Percentiles rank a stretch among this genome's conserved stretches.
phyloP scores from a whole-genome alignment of 345 rosid genomes.

The Clarkia xantiana region DNA sequence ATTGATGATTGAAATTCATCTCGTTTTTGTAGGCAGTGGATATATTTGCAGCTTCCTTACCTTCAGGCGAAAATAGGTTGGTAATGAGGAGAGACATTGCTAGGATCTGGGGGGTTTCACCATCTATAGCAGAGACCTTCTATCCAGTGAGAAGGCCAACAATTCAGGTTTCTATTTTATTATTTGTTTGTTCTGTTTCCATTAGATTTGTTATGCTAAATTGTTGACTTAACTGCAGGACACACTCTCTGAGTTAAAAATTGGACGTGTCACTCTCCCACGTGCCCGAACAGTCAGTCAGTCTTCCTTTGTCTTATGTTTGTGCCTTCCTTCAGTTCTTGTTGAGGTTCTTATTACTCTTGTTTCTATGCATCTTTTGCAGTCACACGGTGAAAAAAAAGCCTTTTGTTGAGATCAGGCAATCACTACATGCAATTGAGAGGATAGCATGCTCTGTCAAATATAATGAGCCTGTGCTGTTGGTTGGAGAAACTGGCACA shows the following conservation, averaged over 20 bases:
- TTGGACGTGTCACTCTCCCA: slow-evolving; percentile 66
- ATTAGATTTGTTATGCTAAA: too few relatives aligned
- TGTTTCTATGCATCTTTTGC: slow-evolving; percentile 13
- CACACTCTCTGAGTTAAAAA: slow-evolving; percentile 28
- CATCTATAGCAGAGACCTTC: slow-evolving; percentile 22
- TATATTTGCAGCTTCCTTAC: slow-evolving; percentile 51
- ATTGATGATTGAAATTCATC: slow-evolving; percentile 9
- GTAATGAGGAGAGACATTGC: slow-evolving; percentile 43
- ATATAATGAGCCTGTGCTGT: slow-evolving; percentile 81
- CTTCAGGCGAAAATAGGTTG: slow-evolving; percentile 35
- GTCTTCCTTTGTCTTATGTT: slow-evolving; percentile 15
- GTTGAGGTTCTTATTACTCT: slow-evolving; percentile 12
- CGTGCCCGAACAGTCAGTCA: slow-evolving; percentile 22
- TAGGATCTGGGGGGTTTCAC: slow-evolving; percentile 44
- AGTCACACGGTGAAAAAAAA: slow-evolving; percentile 40
- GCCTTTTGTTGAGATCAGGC: slow-evolving; percentile 57
- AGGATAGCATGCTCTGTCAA: slow-evolving; percentile 71
- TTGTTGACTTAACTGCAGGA: slow-evolving; percentile 34
- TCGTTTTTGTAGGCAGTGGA: slow-evolving; percentile 46
- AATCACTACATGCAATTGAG: slow-evolving; percentile 65
- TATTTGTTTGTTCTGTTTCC: too few relatives aligned
- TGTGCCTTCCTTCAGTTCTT: slow-evolving; percentile 10
- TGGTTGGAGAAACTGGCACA: slow-evolving; percentile 99
- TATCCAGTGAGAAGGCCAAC: slow-evolving; percentile 46
- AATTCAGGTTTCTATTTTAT: slow-evolving; percentile 47